These are phyloP conservation scores for Penicillium sp. DNA, from an alignment of 2,329 filamentous ascomycete species.

Conservation along the genomic window DNA sequence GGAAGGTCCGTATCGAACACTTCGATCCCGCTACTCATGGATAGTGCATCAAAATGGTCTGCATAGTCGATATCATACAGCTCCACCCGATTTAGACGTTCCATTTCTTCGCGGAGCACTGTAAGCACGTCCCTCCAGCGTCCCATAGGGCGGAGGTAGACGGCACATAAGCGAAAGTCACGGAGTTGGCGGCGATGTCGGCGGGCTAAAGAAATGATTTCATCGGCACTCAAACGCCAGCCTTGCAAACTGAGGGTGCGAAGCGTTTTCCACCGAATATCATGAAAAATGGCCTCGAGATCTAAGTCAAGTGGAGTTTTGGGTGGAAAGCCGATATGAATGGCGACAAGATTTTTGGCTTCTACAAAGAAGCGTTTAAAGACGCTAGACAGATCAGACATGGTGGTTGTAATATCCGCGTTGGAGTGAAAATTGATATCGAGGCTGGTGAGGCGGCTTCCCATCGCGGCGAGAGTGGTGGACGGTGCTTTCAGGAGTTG, in stretches of 20 bases:
- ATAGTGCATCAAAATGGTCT: slow-evolving; percentile 51
- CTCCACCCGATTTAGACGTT: slow-evolving; percentile 60
- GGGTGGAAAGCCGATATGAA: slow-evolving; percentile 65
- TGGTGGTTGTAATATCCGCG: slow-evolving; percentile 56
- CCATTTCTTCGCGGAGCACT: slow-evolving; percentile 57
- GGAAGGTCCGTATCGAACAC: slow-evolving; percentile 11
- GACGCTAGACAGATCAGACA: slow-evolving; percentile 57
- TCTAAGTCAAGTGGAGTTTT: slow-evolving; percentile 56
- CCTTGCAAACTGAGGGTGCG: slow-evolving; percentile 65
- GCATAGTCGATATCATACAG: slow-evolving; percentile 63
- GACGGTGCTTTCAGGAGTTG: slow-evolving; percentile 51
- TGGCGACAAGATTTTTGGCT: slow-evolving; percentile 60
- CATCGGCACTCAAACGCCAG: slow-evolving; percentile 61
- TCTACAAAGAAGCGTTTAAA: slow-evolving; percentile 60
- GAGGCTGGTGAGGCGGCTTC: slow-evolving; percentile 59
- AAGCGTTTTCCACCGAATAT: slow-evolving; percentile 60
- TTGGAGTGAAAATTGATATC: slow-evolving; percentile 64
- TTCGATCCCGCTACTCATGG: slow-evolving; percentile 19
- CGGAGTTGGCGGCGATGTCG: slow-evolving; percentile 58
- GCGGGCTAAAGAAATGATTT: slow-evolving; percentile 58
- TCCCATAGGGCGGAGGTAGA: slow-evolving; percentile 61
- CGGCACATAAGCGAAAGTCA: slow-evolving; percentile 59
- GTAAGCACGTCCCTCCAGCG: slow-evolving; percentile 61
- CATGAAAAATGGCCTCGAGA: slow-evolving; percentile 63
- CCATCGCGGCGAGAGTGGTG: slow-evolving; percentile 51